Evolutionary conservation across 1,139 yeast genomes (phyloP).

Genomic region (Suhomyces bolitotheri): DNA sequence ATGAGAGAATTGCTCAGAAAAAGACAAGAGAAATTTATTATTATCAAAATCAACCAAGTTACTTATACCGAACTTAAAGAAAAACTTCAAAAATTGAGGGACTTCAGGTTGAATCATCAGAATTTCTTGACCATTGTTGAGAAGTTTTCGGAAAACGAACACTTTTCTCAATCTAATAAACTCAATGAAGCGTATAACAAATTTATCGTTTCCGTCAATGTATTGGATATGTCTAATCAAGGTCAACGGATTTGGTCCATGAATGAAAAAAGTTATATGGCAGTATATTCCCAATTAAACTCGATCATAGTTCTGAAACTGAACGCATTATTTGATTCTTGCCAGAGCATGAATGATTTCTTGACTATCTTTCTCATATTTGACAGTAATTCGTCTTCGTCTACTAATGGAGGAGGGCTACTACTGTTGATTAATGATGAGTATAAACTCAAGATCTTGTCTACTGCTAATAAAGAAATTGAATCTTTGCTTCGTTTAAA

Average conservation of each 20-base stretch:
- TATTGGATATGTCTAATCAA: slow-evolving; percentile 36
- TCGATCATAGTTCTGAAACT: slow-evolving; percentile 24
- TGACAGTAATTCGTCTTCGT: slow-evolving; percentile 1
- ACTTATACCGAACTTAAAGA: slow-evolving; percentile 47
- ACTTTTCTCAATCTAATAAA: slow-evolving; percentile 17
- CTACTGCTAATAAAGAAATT: slow-evolving; percentile 33
- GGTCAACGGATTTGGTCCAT: slow-evolving; percentile 36
- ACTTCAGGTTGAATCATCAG: slow-evolving; percentile 57
- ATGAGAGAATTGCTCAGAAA: slow-evolving; percentile 77
- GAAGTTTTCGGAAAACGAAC: slow-evolving; percentile 23
- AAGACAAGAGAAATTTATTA: slow-evolving; percentile 69
- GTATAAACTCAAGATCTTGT: slow-evolving; percentile 34
- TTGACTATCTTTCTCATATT: slow-evolving; percentile 23
- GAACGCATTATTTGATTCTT: slow-evolving; percentile 28
- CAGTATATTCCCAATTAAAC: slow-evolving; percentile 26
- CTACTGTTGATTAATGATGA: slow-evolving; percentile 36
- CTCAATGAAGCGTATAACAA: slow-evolving; percentile 36
- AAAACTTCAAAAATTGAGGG: slow-evolving; percentile 44
- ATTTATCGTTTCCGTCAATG: slow-evolving; percentile 28
- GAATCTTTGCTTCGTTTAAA: slow-evolving; percentile 18
- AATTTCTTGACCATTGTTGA: slow-evolving; percentile 43
- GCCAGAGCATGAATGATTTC: slow-evolving; percentile 33
- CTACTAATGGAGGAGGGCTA: slow-evolving; percentile 19
- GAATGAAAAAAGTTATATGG: slow-evolving; percentile 31
- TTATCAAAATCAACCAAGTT: slow-evolving; percentile 55